Conservation (phyloP, 2,329 filamentous ascomycete species). For the Byssochlamys sp. region DNA sequence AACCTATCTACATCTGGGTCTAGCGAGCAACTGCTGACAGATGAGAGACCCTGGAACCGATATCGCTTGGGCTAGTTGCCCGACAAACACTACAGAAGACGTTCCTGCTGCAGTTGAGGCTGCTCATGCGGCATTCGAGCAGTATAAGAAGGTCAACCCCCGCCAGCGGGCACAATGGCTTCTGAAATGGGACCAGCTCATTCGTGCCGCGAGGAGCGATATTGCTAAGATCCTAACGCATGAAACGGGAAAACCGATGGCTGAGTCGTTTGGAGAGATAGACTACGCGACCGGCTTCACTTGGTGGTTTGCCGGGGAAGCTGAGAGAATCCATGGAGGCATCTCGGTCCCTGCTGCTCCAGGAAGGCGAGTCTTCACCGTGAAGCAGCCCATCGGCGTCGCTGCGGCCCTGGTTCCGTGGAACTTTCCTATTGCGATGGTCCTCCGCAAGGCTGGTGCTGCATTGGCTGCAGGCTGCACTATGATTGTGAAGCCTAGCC, state of each 20-base stretch:
- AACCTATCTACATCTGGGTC: neutral
- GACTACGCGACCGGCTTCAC: slow-evolving; percentile 47
- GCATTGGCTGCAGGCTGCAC: slow-evolving; percentile 63
- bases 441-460: slow-evolving; percentile 57
- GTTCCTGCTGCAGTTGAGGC: slow-evolving; percentile 52
- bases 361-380: slow-evolving; percentile 56
- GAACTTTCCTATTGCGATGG: slow-evolving; percentile 63
- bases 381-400: slow-evolving; percentile 67
- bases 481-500: slow-evolving; percentile 64
- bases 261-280: slow-evolving; percentile 46
- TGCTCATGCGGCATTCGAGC: slow-evolving; percentile 52
- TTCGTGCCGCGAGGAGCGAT: slow-evolving; percentile 53
- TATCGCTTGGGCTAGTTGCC: slow-evolving; percentile 7
- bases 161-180: slow-evolving; percentile 53
- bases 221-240: slow-evolving; percentile 54
- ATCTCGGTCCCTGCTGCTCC: slow-evolving; percentile 52
- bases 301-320: slow-evolving; percentile 53
- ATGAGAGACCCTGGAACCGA: slow-evolving; percentile 8
- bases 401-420: slow-evolving; percentile 60
- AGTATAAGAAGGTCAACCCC: slow-evolving; percentile 52
- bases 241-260: slow-evolving; percentile 50
- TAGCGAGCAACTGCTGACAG: neutral
- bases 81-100: slow-evolving; percentile 39
- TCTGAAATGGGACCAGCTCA: slow-evolving; percentile 56
- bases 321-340: slow-evolving; percentile 53